phyloP scores from a whole-genome alignment of 139 green algal genomes.

The Coelastrella sp. region DNA sequence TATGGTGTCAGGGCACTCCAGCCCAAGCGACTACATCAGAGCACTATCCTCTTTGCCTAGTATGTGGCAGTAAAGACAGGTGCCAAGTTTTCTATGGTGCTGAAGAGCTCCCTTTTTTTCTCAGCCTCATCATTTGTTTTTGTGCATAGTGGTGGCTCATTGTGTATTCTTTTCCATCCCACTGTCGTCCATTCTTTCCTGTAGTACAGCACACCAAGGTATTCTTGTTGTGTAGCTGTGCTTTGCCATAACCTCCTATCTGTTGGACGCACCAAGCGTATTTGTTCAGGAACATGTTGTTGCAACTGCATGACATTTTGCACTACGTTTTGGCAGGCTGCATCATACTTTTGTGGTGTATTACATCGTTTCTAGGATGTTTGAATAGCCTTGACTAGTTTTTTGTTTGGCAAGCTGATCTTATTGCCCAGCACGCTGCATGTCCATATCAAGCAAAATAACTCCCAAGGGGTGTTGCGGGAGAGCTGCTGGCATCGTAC shows the following conservation, averaged over 20 bases:
- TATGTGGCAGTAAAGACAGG: neutral
- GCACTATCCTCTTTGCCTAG: neutral
- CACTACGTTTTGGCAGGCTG: too few species aligned
- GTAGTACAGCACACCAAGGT: neutral
- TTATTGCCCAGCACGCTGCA: too few species aligned
- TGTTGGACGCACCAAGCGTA: neutral
- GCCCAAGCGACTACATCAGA: too few species aligned
- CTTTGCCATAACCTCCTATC: neutral
- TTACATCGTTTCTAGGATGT: too few species aligned
- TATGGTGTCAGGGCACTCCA: too few species aligned
- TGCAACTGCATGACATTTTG: too few species aligned
- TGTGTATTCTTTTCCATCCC: neutral
- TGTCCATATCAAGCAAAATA: too few species aligned
- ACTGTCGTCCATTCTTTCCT: neutral
- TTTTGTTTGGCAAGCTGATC: too few species aligned
- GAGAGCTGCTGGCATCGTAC: neutral
- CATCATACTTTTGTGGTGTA: too few species aligned
- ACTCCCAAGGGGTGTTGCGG: neutral
- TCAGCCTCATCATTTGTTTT: neutral
- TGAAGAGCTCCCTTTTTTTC: neutral
- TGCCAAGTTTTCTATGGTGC: neutral
- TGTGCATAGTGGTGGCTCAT: neutral
- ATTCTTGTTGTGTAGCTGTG: neutral
- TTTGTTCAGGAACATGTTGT: neutral
- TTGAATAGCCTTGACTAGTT: too few species aligned